Evolutionary conservation across 2,329 filamentous ascomycete species (phyloP), one percentile per base, ranked within the genome.

Genomic region (Furcasterigmium sp.): DNA sequence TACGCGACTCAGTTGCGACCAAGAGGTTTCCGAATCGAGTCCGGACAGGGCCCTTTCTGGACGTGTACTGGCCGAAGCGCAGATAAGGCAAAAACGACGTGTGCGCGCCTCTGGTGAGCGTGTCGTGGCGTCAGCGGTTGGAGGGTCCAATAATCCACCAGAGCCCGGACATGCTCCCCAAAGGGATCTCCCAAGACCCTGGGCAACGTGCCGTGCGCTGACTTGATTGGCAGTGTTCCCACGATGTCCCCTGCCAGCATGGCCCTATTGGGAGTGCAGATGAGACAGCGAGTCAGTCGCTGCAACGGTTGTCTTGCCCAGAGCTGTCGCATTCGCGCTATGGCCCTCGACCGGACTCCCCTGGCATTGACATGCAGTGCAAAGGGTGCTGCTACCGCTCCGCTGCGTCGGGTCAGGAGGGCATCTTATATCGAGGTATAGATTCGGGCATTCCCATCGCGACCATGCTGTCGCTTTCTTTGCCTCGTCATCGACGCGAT

Each of bases 141-240:
- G 29, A 32, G 38, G 38, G 38, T 40, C 38, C 38, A 40, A 40
- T 40, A 40, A 40, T 13, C 38, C 38, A 40, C 38, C 20, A 18
- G 18, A 18, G 18, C 15, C 29, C 38, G 38, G 38, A 40, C 19
- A 30, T 40, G 26, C 21, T 32, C 38, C 38, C 38, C 18, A 32
- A 40, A 32, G 14, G 11, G 38, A 35, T 17, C 26, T 19, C 14
- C 38, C 38, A 40, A 40, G 38, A 21, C 26, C 11, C 26, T n/a
- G 15, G 29, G 32, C 32, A 17, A 10, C 8, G 17, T 9, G 5
- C 17, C 15, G 28, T 32, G 26, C 15, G 26, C 28, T 19, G n/a
- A 8, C 38, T 14, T 30, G 29, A 29, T 30, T 40, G 38, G 29
- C 28, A 25, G 19, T 10, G 13, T 5, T 18, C 26, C 18, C 26